These are phyloP conservation scores for thale cress (Arabidopsis thaliana) DNA, from an alignment of 345 rosid genomes.

Conservation along the genomic window TAIR10.1 NC_003076.8:22978001-22978500, in stretches of 20 bases:
- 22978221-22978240: neutral
- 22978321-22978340: neutral
- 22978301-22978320: neutral
- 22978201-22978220: too few species aligned
- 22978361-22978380: neutral
- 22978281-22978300: neutral
- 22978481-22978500: conserved; percentile 20
- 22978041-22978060: too few species aligned
- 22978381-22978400: conserved; percentile 1
- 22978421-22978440: conserved; percentile 31
- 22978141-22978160: too few species aligned
- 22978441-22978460: conserved; percentile 33
- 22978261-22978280: neutral
- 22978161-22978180: neutral
- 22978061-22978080: too few species aligned
- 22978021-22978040: neutral
- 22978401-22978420: conserved; percentile 26
- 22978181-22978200: neutral
- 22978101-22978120: too few species aligned
- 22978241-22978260: neutral
- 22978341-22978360: conserved; percentile 22
- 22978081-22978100: too few species aligned
- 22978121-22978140: too few species aligned
- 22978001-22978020: neutral
- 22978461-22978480: conserved; percentile 31